A percentile compares a stretch with the other conserved stretches of the same genome.
These are phyloP conservation scores for Lepiota venenata DNA, from an alignment of 768 basidiomycete genomes.

Conservation along the genomic window DNA sequence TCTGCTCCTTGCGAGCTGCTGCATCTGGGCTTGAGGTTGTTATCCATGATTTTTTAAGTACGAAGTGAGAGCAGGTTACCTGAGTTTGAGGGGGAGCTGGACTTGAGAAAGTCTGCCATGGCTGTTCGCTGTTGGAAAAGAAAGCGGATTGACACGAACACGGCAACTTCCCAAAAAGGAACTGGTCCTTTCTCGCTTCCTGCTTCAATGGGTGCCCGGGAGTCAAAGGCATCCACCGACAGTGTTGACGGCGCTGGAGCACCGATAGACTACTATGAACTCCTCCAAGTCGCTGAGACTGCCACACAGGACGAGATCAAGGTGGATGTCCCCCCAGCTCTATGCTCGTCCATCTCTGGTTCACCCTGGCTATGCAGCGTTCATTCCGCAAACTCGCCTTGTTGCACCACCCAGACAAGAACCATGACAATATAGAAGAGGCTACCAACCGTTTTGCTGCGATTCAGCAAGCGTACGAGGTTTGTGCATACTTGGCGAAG, in stretches of 20 bases:
- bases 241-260: slow-evolving; percentile 19
- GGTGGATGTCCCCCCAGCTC: slow-evolving; percentile 32
- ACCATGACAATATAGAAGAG: slow-evolving; percentile 74
- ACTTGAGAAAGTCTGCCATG: slow-evolving; percentile 57
- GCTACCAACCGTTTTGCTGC: slow-evolving; percentile 85
- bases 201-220: slow-evolving; percentile 62
- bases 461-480: slow-evolving; percentile 96
- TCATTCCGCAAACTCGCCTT: slow-evolving; percentile 85
- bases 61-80: not conserved
- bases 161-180: slow-evolving; percentile 5
- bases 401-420: slow-evolving; percentile 87
- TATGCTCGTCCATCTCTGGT: not conserved
- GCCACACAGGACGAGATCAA: slow-evolving; percentile 90
- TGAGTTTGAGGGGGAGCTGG: slow-evolving; percentile 24
- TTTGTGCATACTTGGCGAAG: slow-evolving; percentile 22
- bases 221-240: slow-evolving; percentile 45
- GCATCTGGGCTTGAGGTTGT: slow-evolving; percentile 30
- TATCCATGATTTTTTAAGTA: not conserved
- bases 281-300: slow-evolving; percentile 77
- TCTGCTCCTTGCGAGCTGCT: slow-evolving; percentile 45
- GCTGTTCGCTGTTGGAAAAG: not conserved
- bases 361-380: slow-evolving; percentile 39
- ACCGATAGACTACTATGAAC: slow-evolving; percentile 72
- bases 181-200: not conserved
- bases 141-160: not conserved